Evolutionary conservation across 352 stramenopile species (phyloP), one percentile per base, ranked within the genome.

Genomic region (Globisporangium paddicum): DNA sequence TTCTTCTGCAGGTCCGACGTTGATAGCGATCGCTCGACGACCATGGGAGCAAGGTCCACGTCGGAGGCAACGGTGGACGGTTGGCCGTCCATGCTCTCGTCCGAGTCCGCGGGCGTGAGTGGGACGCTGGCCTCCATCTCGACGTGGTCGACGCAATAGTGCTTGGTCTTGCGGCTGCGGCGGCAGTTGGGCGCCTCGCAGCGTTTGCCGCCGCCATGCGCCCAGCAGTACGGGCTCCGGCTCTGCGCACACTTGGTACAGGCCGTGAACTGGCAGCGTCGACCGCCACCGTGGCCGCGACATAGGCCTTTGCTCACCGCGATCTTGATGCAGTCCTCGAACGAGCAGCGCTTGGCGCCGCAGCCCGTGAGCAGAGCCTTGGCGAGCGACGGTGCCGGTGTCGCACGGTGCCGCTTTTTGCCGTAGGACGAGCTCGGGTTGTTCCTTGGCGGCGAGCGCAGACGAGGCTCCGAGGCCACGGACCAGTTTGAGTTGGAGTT

Each of bases 201-300:
- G n/a, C 79, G 79, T 45, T 87, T 85, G 45, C 82, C 82, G 35
- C 82, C 82, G 5, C 82, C 82, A 37, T 92, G 82, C 6, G 77
- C 80, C 72, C 80, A 90, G 61, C 82, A 92, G 57, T 87, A 85
- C 4, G 77, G 77, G 34, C 81, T 87, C 21, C 82, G 77, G 60
- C 80, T 90, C 64, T 93, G 82, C 6, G 82, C 82, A 25, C 80
- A 87, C 67, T 86, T 89, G 50, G 72, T 85, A 57, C 82, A 93
- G 0, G 69, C 78, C 7, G 66, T 19, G 21, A 82, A 72, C 64
- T 87, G 81, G 49, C 82, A 93, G 26, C 82, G 70, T 10, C 80
- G 71, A 0, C 82, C 82, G 18, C 82, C 82, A 21, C 82, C 82
- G 54, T 93, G 82, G n/a, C 79, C 75, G 18, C 82, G 78, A 60